Base-by-base conservation (phyloP, 78 protist genomes). In the Mastigamoeba balamuthi region DNA sequence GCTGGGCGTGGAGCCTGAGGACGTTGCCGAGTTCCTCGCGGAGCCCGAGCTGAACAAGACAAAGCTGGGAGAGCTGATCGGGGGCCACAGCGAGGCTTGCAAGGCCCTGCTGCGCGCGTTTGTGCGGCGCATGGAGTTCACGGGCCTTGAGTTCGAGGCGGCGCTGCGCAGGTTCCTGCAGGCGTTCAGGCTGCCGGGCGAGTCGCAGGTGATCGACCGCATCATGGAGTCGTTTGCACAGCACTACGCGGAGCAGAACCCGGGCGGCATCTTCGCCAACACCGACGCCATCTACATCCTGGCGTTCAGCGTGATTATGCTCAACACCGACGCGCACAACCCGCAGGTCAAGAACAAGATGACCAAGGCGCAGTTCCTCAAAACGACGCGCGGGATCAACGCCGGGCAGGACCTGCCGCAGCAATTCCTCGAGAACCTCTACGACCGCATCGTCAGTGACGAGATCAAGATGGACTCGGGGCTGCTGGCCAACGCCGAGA, bases 141-240 rank as follows among this genome's bases (percentile, higher is more conserved):
- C 76, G 6, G 88, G 80, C 28, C 52, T 81, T n/a, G 73, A 53
- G n/a, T 81, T 96, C 33, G 96, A 92, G 72, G 83, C 42, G 0
- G 97, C 97, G 3, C 82, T 96, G 33, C 86, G 99, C 8, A 44
- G 65, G 29, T 90, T 91, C 84, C 82, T 94, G 27, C 23, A 76
- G 39, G 58, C 63, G 2, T 95, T 96, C 70, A 73, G 95, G 28
- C 74, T 97, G 44, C 98, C 97, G 2, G 99, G 99, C 44, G 99
- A 97, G 65, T 93, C 97, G 25, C 97, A 89, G 82, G 91, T 94
- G 81, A 96, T 97, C 30, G 97, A 95, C 68, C 83, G 97, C 23
- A 91, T 95, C 84, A 93, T 97, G 97, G 98, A 93, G 72, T 88
- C 88, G 80, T 97, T 97, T 76, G 98, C 98, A 0, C 89, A 84